These are phyloP conservation scores for Amanita muscaria DNA, from an alignment of 768 basidiomycete species.

Conservation along the genomic window DNA sequence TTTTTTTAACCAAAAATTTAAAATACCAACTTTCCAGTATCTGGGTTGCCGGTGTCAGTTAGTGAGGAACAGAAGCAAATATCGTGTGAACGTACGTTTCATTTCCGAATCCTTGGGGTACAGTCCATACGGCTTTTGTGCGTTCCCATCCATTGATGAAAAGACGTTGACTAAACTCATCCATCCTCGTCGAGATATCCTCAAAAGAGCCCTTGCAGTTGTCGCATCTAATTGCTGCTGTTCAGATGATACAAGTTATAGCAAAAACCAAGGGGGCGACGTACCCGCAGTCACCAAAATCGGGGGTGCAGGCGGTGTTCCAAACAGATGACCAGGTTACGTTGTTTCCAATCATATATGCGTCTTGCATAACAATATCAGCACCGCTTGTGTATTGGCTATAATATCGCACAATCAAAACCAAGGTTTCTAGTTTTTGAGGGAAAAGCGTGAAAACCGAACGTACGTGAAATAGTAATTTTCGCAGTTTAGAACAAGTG, in stretches of 20 bases:
- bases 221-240: constrained; percentile 29
- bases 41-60: constrained; percentile 13
- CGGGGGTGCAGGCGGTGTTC: constrained; percentile 52
- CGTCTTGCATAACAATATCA: constrained; percentile 66
- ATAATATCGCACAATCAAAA: neutral
- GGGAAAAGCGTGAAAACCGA: too few species aligned
- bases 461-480: constrained; percentile 52
- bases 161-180: constrained; percentile 51
- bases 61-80: neutral
- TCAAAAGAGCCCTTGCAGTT: constrained; percentile 63
- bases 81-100: constrained; percentile 31
- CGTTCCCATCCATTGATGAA: constrained; percentile 61
- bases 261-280: constrained; percentile 14
- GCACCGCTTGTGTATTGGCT: constrained; percentile 45
- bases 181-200: constrained; percentile 61
- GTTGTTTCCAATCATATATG: constrained; percentile 52
- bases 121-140: constrained; percentile 67
- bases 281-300: constrained; percentile 70
- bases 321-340: constrained; percentile 54
- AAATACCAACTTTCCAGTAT: constrained; percentile 39
- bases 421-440: too few species aligned
- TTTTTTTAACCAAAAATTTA: neutral
- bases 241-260: neutral
- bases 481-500: constrained; percentile 56
- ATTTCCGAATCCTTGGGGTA: constrained; percentile 71